These are phyloP conservation scores for Naegleria gruberi DNA, from an alignment of 208 protist genomes.

Conservation along the genomic window DNA sequence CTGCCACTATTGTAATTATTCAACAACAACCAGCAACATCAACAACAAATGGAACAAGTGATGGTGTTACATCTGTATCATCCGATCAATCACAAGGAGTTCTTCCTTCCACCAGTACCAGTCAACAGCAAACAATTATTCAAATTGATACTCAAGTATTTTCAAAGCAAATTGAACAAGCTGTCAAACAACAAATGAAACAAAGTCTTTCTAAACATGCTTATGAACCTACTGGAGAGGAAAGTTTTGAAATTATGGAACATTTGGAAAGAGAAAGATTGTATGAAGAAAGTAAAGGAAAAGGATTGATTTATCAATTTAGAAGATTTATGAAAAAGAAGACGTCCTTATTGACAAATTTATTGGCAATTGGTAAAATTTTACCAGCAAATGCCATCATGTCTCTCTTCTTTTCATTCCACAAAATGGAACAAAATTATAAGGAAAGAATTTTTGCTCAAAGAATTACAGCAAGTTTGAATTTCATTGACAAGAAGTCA, in stretches of 20 bases:
- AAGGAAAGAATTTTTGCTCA: background rate
- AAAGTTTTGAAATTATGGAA: background rate
- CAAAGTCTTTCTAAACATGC: background rate
- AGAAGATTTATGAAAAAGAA: background rate
- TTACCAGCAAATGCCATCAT: background rate
- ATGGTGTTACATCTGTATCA: no score
- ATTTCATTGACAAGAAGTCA: background rate
- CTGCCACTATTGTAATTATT: background rate
- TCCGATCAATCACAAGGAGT: no score
- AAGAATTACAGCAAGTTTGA: background rate
- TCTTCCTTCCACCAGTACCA: background rate
- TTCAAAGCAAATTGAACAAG: background rate
- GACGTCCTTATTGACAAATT: background rate
- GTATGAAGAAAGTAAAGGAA: background rate
- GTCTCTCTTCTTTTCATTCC: background rate
- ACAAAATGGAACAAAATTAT: background rate
- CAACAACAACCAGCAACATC: background rate
- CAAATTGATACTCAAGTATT: background rate
- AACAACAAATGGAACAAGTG: no score
- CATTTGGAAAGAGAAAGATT: background rate
- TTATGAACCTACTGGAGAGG: background rate
- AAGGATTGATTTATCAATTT: background rate
- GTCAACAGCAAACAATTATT: background rate
- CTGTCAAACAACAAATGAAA: background rate
- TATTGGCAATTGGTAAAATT: background rate